Percentiles rank a stretch among this genome's conserved stretches.
phyloP scores from a whole-genome alignment of 345 rosid genomes.

The Fremontodendron californicum region DNA sequence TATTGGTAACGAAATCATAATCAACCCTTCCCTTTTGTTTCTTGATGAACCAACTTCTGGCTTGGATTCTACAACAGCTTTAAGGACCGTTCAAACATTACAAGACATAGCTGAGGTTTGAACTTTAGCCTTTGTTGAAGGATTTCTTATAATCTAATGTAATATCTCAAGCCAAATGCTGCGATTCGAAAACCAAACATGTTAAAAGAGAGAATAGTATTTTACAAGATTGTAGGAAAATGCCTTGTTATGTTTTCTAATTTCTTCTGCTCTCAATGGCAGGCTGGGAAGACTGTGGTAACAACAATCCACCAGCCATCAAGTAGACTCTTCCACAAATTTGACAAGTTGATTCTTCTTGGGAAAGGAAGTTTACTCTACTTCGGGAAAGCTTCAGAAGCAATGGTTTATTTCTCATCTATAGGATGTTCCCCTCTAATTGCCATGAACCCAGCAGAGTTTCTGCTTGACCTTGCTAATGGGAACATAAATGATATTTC shows the following conservation, averaged over 20 bases:
- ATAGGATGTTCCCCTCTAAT: constrained; percentile 94
- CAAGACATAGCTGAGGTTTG: constrained; percentile 89
- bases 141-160: background rate
- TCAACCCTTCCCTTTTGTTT: constrained; percentile 87
- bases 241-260: too few relatives aligned
- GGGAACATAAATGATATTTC: constrained; percentile 82
- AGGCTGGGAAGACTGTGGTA: constrained; percentile 90
- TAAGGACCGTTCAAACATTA: constrained; percentile 73
- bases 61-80: constrained; percentile 94
- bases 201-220: too few relatives aligned
- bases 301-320: constrained; percentile 98
- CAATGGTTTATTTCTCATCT: constrained; percentile 67
- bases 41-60: constrained; percentile 99
- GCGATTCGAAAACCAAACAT: background rate
- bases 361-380: constrained; percentile 93
- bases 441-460: constrained; percentile 96
- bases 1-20: constrained; percentile 87
- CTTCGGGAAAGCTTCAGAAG: constrained; percentile 93
- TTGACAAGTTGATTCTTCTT: constrained; percentile 83
- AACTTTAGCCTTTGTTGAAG: background rate
- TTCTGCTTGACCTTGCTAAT: constrained; percentile 91
- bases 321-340: constrained; percentile 90
- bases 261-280: constrained; percentile 25
- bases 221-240: too few relatives aligned
- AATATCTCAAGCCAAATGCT: background rate